These are phyloP conservation scores for Aspergillus conjunctus DNA, from an alignment of 495 filamentous ascomycete genomes.

Conservation along the genomic window DNA sequence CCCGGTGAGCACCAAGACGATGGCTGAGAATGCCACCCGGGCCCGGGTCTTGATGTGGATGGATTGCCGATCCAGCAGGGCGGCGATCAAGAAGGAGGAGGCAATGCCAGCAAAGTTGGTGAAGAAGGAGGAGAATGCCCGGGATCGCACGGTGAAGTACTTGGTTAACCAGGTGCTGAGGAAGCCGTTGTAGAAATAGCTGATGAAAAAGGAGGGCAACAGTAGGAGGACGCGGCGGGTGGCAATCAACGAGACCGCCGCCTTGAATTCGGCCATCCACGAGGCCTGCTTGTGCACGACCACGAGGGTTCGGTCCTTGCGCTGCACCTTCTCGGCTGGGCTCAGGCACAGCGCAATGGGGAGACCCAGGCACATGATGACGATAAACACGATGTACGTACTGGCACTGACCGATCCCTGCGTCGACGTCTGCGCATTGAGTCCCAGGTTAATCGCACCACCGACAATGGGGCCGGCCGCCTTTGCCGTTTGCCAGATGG, in stretches of 20 bases:
- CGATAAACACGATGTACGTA: constrained; percentile 39
- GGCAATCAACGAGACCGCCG: constrained; percentile 29
- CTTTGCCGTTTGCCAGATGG: constrained; percentile 40
- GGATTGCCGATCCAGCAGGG: constrained; percentile 34
- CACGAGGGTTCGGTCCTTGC: constrained; percentile 34
- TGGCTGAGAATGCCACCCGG: constrained; percentile 30
- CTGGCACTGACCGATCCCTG: constrained; percentile 31
- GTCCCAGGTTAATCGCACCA: constrained; percentile 36
- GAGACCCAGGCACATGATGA: constrained; percentile 40
- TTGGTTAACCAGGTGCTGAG: constrained; percentile 35
- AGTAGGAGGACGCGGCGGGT: constrained; percentile 34
- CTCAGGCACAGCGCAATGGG: constrained; percentile 34
- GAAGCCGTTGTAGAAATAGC: constrained; percentile 43
- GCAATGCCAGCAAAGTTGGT: constrained; percentile 39
- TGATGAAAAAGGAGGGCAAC: constrained; percentile 39
- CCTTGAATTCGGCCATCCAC: constrained; percentile 37
- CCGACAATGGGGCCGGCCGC: constrained; percentile 37
- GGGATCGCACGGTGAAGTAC: constrained; percentile 39
- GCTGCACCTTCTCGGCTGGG: constrained; percentile 37
- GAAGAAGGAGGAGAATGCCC: constrained; percentile 40
- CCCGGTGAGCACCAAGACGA: constrained; percentile 30
- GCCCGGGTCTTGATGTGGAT: constrained; percentile 41
- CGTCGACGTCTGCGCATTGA: constrained; percentile 30
- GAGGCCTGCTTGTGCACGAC: constrained; percentile 32
- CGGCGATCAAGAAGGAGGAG: constrained; percentile 36